Evolutionary conservation across 1,284 basidiomycete genomes (phyloP).

Genomic region (Apiotrichum veenhuisii): DNA sequence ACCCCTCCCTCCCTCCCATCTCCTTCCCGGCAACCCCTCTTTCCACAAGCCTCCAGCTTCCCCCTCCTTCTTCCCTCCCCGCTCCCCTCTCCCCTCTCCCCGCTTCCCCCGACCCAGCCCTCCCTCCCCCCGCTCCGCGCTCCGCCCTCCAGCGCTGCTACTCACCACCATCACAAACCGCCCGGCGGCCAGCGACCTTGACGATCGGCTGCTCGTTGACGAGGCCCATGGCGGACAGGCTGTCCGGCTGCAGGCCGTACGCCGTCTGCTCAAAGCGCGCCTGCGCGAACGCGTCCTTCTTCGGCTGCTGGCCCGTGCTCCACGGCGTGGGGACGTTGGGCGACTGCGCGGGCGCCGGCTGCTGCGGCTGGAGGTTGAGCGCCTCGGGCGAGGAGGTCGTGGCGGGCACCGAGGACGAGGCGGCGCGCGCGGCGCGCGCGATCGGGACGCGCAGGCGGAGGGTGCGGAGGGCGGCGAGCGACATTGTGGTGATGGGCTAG

Average conservation of each 20-base stretch:
- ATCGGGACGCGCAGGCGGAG: neutral
- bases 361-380: conserved; percentile 8
- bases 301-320: conserved; percentile 65
- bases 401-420: neutral
- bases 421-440: neutral
- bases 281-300: conserved; percentile 37
- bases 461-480: neutral
- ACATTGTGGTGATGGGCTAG: conserved; percentile 8
- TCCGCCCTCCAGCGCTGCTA: conserved; percentile 8
- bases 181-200: conserved; percentile 73
- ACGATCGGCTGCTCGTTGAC: conserved; percentile 80
- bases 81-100: neutral
- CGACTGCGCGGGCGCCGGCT: conserved; percentile 55
- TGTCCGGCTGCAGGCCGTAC: conserved; percentile 68
- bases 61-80: too few relatives aligned
- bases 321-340: conserved; percentile 73
- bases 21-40: too few relatives aligned
- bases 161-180: conserved; percentile 90
- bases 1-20: too few relatives aligned
- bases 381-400: neutral
- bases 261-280: conserved; percentile 77
- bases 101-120: neutral
- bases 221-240: conserved; percentile 22
- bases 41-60: too few relatives aligned
- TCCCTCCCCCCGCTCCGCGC: neutral